Conservation (phyloP, 2,329 filamentous ascomycete genomes). For the Hypoxylon sp. region DNA sequence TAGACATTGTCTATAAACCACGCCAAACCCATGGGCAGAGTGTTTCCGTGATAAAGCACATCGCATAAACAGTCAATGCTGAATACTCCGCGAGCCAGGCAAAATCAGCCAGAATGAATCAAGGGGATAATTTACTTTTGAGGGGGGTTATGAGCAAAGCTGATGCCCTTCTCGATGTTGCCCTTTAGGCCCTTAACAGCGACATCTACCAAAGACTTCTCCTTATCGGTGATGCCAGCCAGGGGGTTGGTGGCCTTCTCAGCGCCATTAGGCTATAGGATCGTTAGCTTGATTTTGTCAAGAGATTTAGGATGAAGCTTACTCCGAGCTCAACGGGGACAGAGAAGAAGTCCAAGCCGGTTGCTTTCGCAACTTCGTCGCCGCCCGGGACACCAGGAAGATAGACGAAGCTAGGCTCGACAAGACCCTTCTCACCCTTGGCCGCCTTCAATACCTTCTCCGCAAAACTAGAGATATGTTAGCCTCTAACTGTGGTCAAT, state of each 20-base stretch:
- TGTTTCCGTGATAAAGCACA: slow-evolving; percentile 44
- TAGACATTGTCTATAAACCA: slow-evolving; percentile 50
- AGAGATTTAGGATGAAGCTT: slow-evolving; percentile 60
- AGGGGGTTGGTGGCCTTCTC: slow-evolving; percentile 90
- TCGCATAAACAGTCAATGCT: slow-evolving; percentile 42
- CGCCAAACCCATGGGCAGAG: slow-evolving; percentile 38
- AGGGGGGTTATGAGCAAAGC: slow-evolving; percentile 88
- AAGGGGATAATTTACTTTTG: slow-evolving; percentile 81
- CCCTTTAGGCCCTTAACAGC: slow-evolving; percentile 84
- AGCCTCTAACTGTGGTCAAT: slow-evolving; percentile 17
- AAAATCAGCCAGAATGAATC: slow-evolving; percentile 42
- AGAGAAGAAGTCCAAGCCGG: slow-evolving; percentile 93
- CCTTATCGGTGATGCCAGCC: slow-evolving; percentile 82
- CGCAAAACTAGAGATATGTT: slow-evolving; percentile 76
- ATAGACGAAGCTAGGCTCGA: slow-evolving; percentile 97
- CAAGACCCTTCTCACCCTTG: slow-evolving; percentile 91
- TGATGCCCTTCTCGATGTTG: slow-evolving; percentile 95
- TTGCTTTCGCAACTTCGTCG: slow-evolving; percentile 86
- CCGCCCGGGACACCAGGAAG: slow-evolving; percentile 91
- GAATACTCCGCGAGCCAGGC: slow-evolving; percentile 31
- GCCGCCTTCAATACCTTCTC: slow-evolving; percentile 92
- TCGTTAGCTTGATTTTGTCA: slow-evolving; percentile 39
- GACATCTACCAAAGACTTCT: slow-evolving; percentile 87
- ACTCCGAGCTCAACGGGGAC: slow-evolving; percentile 96
- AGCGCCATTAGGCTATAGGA: slow-evolving; percentile 79